Evolutionary conservation across 148 eudicot species (phyloP).

Genomic region (Persicaria tinctoria): DNA sequence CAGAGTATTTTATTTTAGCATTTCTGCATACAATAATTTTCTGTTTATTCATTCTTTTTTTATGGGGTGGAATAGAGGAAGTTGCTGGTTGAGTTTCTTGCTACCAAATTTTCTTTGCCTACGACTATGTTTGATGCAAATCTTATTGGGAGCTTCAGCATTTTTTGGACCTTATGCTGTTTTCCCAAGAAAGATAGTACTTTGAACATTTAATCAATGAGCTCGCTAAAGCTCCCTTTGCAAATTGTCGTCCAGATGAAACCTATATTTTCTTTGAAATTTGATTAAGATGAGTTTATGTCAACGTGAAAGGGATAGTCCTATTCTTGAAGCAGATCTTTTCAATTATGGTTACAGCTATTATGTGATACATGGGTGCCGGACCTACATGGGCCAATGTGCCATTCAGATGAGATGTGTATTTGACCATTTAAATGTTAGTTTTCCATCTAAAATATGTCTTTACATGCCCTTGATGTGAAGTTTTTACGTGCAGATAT

Average conservation of each 20-base stretch:
- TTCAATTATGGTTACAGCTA: neutral
- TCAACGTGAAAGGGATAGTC: constrained; percentile 7
- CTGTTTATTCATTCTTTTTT: neutral
- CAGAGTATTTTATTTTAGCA: neutral
- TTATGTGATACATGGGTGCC: no score
- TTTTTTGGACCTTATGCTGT: no score
- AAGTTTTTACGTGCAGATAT: constrained; percentile 40
- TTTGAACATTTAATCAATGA: no score
- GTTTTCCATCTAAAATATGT: neutral
- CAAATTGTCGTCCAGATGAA: no score
- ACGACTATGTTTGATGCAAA: no score
- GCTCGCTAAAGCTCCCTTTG: no score
- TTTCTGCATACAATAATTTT: neutral
- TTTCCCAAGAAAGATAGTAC: no score
- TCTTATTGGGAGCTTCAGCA: no score
- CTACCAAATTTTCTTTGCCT: no score
- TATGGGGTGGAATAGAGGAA: neutral
- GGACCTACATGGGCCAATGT: no score
- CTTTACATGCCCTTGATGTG: neutral
- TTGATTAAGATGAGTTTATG: constrained; percentile 14
- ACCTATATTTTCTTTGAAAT: no score
- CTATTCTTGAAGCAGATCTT: neutral
- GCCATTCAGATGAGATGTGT: no score
- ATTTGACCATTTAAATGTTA: neutral
- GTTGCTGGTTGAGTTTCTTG: neutral